Evolutionary conservation across 225 moss, liverwort and hornwort species (phyloP), one percentile per base, ranked within the genome.

Genomic region (Ulota crispa): DNA sequence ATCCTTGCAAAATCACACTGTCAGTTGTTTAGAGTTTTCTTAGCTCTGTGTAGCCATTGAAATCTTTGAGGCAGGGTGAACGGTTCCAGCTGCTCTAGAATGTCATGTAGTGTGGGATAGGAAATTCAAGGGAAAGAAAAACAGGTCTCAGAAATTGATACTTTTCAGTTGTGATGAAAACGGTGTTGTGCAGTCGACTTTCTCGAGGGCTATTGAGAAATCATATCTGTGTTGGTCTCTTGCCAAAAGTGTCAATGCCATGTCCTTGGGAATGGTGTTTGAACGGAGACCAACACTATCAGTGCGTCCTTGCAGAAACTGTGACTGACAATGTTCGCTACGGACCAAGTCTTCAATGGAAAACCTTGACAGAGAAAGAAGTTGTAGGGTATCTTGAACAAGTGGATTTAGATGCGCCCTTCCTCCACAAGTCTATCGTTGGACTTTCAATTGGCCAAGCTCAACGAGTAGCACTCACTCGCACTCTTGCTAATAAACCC

Each of bases 361-460:
- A 84, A 68, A 79, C n/a, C 50, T 76, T 93, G 76, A 89, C 89
- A 11, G 90, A 84, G 9, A 85, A 84, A 36, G 89, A 89, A 26
- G 73, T 93, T 71, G 65, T 86, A 79, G 90, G 76, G 50, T 85
- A 81, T 13, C 89, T 95, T 52, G 76, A 67, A 23, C 93, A 88
- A 84, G 93, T 88, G 26, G 94, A 93, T 67, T 76, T 91, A 14
- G 87, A 89, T 83, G 56, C 65, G 3, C 77, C 78, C 73, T 90
- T 93, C 87, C 53, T 79, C 27, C 76, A 83, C 21, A 95, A 89
- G 63, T 89, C 92, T 21, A 36, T 86, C 21, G 80, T 83, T 71
- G 94, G 91, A 67, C 85, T 95, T 54, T 95, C 93, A 31, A 92
- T 93, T 64, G 93, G 93, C 61, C 91, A 95, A 85, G 90, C 93